Base-by-base conservation (phyloP, 2,329 filamentous ascomycete genomes). In the Calonectria pseudoturangicola region DNA sequence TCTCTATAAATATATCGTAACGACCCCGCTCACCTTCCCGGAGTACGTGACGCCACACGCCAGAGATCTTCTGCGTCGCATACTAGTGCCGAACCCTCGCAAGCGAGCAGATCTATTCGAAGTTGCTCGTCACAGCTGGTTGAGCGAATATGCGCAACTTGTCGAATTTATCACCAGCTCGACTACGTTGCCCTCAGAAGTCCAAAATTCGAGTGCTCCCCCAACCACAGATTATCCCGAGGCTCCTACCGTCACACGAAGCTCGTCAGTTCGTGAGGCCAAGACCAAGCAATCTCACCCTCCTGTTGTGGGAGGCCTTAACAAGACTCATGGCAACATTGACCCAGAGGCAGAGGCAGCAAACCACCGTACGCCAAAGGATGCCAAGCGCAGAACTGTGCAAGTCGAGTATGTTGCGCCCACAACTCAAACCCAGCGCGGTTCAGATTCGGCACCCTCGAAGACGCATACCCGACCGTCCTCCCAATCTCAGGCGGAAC, bases 31-130 rank as follows among this genome's bases (percentile, higher is more conserved):
- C 50, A 98, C 96, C 4, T 99, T 99, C 83, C 97, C 97, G 74
- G 97, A 99, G 92, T 98, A 98, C 83, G 97, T 99, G 78, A 98
- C 97, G 9, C 97, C 97, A 9, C 97, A 99, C 84, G 96, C 97
- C 27, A 91, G 97, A 80, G 97, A 99, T 84, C 90, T 99, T 0
- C 88, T 99, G 58, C 93, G 97, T 73, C 92, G 97, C 66, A 99
- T 99, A 73, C 89, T 99, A 51, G 97, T 99, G 0, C 96, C 97
- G 7, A 97, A 98, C 83, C 97, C 97, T 65, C 91, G 97, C 76
- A 97, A 98, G 85, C 92, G 97, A 82, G 97, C 97, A 63, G 97
- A 99, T 83, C 87, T 99, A 56, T 99, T 99, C 80, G 97, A 99
- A 83, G 97, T 99, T 51, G 97, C 97, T 58, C 92, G 97, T 66